Percentiles rank a stretch among this genome's conserved stretches.
These are phyloP conservation scores for Xerocomellus chrysenteron DNA, from an alignment of 768 basidiomycete genomes.

Conservation along the genomic window DNA sequence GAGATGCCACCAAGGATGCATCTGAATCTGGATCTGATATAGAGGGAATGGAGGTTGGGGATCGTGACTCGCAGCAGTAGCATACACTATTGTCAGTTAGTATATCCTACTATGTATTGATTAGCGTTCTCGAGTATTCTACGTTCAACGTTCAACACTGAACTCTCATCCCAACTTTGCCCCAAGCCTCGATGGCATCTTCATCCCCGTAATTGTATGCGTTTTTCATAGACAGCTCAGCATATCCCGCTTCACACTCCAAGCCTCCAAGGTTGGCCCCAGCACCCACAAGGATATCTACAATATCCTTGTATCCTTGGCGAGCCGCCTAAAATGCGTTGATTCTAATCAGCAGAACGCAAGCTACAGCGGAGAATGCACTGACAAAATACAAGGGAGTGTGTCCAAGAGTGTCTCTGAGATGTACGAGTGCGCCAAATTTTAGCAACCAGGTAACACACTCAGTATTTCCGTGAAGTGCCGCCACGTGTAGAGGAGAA, in stretches of 20 bases:
- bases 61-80: constrained; percentile 7
- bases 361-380: not conserved
- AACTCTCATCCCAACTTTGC: constrained; percentile 44
- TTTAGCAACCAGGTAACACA: constrained; percentile 53
- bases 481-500: constrained; percentile 77
- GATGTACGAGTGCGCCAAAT: constrained; percentile 79
- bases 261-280: constrained; percentile 73
- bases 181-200: constrained; percentile 51
- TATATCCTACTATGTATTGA: constrained; percentile 17
- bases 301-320: constrained; percentile 60
- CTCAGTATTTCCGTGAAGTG: constrained; percentile 57
- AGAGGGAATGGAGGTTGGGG: constrained; percentile 29
- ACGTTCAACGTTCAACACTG: not conserved
- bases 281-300: constrained; percentile 63
- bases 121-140: constrained; percentile 1
- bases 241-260: constrained; percentile 61
- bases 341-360: constrained; percentile 1
- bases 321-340: constrained; percentile 60
- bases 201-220: constrained; percentile 43
- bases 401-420: constrained; percentile 77
- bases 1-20: constrained; percentile 32
- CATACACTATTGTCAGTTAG: not conserved
- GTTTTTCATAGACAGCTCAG: constrained; percentile 43
- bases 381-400: constrained; percentile 81
- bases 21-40: constrained; percentile 25